Base-by-base conservation (phyloP, 2,329 filamentous ascomycete species). In the Exophiala aquamarina region DNA sequence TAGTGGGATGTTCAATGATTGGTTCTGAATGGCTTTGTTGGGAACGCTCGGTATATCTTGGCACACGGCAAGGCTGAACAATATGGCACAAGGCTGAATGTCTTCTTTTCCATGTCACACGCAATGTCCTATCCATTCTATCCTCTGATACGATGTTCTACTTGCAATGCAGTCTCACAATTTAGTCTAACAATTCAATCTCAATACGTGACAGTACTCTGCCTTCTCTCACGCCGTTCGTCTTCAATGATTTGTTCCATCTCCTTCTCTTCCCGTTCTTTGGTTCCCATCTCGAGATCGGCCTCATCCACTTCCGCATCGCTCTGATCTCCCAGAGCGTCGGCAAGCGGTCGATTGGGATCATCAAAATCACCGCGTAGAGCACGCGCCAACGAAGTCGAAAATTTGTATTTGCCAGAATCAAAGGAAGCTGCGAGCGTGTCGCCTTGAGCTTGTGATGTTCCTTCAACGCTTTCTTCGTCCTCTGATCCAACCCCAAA, bases 301-400 rank as follows among this genome's bases (percentile, higher is more conserved):
- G 50, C 57, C 28, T 59, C 57, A 10, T 58, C 52, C 3, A 59
- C 50, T 31, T 58, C 55, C 7, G 54, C 49, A 41, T 61, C 58
- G 42, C 55, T 58, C 36, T 59, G 57, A 37, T 61, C 58, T 4
- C 58, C 58, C 21, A 61, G 34, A 2, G 58, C 58, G 44, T 60
- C 58, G 4, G 56, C 58, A 49, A 60, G 26, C 9, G 50, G 49
- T 34, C 53, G 42, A 29, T 48, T 48, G 3, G 52, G 52, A 14
- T 55, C 55, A 35, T 55, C 54, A 37, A 59, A 44, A 9, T 58
- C 55, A 13, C 57, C 55, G 23, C 48, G 42, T 23, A 59, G 34
- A 14, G 57, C 55, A 28, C 36, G 41, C 13, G 55, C 52, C 32
- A 59, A 32, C 9, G 57, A 59, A 13, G 42, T 45, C 6, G 53